A percentile compares a stretch with the other conserved stretches of the same genome.
These are phyloP conservation scores for Boletus reticuloceps DNA, from an alignment of 768 basidiomycete species.

Conservation along the genomic window DNA sequence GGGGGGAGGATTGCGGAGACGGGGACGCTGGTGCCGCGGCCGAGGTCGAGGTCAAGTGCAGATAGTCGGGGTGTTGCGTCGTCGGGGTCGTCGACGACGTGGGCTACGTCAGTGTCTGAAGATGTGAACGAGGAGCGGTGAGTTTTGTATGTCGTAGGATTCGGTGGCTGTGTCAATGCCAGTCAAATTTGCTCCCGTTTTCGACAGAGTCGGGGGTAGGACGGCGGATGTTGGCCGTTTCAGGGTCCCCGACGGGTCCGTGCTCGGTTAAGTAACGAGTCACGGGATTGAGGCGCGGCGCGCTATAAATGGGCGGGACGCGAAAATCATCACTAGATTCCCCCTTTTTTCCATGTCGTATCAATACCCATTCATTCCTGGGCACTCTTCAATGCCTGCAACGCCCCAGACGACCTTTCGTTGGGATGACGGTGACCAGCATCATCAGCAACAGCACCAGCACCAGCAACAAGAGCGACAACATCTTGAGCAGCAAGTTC, in stretches of 20 bases:
- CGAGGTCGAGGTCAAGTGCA: constrained; percentile 42
- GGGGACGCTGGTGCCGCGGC: constrained; percentile 43
- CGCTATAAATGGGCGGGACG: constrained; percentile 32
- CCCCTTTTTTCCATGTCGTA: constrained; percentile 46
- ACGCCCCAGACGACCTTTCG: constrained; percentile 44
- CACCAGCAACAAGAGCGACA: constrained; percentile 24
- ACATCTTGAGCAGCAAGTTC: constrained; percentile 36
- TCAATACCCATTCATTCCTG: constrained; percentile 44
- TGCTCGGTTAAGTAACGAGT: constrained; percentile 18
- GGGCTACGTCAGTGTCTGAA: neutral
- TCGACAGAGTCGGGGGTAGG: too few species aligned
- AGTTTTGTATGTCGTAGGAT: neutral
- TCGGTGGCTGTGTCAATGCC: too few species aligned
- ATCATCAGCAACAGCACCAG: constrained; percentile 23
- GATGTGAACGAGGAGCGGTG: neutral
- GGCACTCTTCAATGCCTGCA: constrained; percentile 47
- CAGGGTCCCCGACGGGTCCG: constrained; percentile 24
- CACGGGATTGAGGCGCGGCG: constrained; percentile 13
- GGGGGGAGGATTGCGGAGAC: constrained; percentile 72
- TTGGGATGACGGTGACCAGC: constrained; percentile 39
- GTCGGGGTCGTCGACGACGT: too few species aligned
- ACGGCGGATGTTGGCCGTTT: neutral
- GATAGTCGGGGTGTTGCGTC: constrained; percentile 40
- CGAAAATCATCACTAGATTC: constrained; percentile 15
- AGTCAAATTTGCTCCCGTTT: too few species aligned